Conservation (phyloP, 139 green algal species). For the Chlorella sp. region DNA sequence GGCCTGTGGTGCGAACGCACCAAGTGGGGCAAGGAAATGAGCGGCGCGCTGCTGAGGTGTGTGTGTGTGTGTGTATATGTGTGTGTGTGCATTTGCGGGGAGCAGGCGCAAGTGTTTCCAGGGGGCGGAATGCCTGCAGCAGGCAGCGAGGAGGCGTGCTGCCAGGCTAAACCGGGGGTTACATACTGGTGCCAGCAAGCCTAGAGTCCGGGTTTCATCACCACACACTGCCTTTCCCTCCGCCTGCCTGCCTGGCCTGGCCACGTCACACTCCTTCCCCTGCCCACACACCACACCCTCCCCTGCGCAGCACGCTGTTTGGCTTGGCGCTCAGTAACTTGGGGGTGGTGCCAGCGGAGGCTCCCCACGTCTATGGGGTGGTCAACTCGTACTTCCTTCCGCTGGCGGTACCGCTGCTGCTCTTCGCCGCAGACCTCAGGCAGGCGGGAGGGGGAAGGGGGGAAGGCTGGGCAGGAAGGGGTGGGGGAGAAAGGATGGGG, state of each 20-base stretch:
- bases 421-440: conserved; percentile 85
- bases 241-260: not conserved
- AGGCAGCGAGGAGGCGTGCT: too few relatives aligned
- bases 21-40: conserved; percentile 77
- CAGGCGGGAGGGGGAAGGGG: not conserved
- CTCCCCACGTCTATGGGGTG: conserved; percentile 52
- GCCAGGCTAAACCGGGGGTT: too few relatives aligned
- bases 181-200: too few relatives aligned
- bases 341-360: conserved; percentile 66
- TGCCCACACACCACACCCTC: not conserved
- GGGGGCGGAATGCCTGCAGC: too few relatives aligned
- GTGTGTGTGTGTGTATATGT: not conserved
- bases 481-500: not conserved
- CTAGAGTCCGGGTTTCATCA: too few relatives aligned
- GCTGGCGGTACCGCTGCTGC: conserved; percentile 90
- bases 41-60: conserved; percentile 73
- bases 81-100: not conserved
- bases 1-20: conserved; percentile 75
- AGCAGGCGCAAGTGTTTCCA: too few relatives aligned
- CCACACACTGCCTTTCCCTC: not conserved
- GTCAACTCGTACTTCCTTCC: conserved; percentile 91
- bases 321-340: conserved; percentile 82
- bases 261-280: not conserved
- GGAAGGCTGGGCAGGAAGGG: not conserved
- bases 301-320: conserved; percentile 61